Evolutionary conservation across 1,284 basidiomycete species (phyloP).

Genomic region (Cryptococcus sp.): DNA sequence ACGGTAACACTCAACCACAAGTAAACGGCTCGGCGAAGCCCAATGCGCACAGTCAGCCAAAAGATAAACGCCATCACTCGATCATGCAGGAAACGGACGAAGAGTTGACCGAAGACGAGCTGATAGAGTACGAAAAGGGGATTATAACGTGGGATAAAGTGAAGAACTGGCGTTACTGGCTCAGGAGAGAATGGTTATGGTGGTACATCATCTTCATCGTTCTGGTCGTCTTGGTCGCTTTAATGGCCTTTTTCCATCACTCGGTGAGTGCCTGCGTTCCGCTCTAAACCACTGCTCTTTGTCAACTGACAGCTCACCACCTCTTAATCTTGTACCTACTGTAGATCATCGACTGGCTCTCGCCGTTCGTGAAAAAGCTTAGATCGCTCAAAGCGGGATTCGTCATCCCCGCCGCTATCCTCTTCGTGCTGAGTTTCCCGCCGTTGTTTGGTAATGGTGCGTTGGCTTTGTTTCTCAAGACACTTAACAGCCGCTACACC

Average conservation of each 20-base stretch:
- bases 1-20: background rate
- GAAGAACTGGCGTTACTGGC: constrained; percentile 34
- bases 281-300: background rate
- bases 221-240: constrained; percentile 25
- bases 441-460: constrained; percentile 50
- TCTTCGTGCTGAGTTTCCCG: constrained; percentile 53
- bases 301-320: background rate
- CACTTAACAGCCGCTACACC: background rate
- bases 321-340: background rate
- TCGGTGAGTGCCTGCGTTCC: constrained; percentile 30
- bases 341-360: constrained; percentile 34
- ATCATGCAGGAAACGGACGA: constrained; percentile 24
- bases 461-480: constrained; percentile 4
- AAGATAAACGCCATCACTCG: background rate
- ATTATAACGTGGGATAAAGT: constrained; percentile 31
- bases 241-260: constrained; percentile 37
- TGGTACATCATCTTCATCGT: constrained; percentile 25
- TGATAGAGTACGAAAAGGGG: constrained; percentile 38
- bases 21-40: background rate
- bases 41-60: background rate
- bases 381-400: constrained; percentile 35
- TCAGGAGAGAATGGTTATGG: constrained; percentile 32
- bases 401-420: constrained; percentile 43
- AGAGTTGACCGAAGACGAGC: constrained; percentile 31
- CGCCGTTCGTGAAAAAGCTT: constrained; percentile 28